These are phyloP conservation scores for Aspergillus floridensis DNA, from an alignment of 2,329 filamentous ascomycete species.

Conservation along the genomic window DNA sequence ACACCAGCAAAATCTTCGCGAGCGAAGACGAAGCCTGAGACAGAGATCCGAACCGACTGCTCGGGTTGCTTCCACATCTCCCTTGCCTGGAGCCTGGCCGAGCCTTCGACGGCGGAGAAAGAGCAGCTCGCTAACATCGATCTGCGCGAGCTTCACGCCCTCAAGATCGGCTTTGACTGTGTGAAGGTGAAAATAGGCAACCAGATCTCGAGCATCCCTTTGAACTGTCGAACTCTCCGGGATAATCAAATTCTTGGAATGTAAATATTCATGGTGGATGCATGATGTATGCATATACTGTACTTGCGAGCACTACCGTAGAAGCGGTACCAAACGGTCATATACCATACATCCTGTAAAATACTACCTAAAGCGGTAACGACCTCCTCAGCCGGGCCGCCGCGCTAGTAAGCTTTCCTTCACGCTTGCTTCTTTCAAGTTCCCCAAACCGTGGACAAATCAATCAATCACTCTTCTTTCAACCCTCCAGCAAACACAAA, in stretches of 20 bases:
- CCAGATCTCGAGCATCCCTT: constrained; percentile 47
- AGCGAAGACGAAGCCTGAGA: not conserved
- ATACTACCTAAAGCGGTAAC: not conserved
- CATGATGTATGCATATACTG: not conserved
- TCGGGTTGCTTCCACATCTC: constrained; percentile 77
- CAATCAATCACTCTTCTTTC: no score
- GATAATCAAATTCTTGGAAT: not conserved
- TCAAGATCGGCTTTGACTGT: constrained; percentile 56
- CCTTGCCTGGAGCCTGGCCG: constrained; percentile 74
- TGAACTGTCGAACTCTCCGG: constrained; percentile 7
- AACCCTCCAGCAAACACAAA: no score
- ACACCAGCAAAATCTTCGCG: no score
- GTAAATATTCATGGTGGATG: not conserved
- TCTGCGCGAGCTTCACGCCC: constrained; percentile 34
- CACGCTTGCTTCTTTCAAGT: not conserved
- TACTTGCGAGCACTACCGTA: not conserved
- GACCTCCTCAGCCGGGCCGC: not conserved
- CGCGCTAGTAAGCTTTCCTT: not conserved
- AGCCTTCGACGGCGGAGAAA: constrained; percentile 48
- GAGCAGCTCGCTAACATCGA: constrained; percentile 26
- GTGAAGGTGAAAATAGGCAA: constrained; percentile 78
- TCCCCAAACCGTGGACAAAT: no score
- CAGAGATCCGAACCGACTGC: constrained; percentile 36
- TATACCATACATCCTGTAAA: not conserved
- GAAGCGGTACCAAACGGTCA: not conserved